Percentiles rank a stretch among this genome's conserved stretches.
phyloP scores from a whole-genome alignment of 2,329 filamentous ascomycete genomes.

The Penicillium sp. region DNA sequence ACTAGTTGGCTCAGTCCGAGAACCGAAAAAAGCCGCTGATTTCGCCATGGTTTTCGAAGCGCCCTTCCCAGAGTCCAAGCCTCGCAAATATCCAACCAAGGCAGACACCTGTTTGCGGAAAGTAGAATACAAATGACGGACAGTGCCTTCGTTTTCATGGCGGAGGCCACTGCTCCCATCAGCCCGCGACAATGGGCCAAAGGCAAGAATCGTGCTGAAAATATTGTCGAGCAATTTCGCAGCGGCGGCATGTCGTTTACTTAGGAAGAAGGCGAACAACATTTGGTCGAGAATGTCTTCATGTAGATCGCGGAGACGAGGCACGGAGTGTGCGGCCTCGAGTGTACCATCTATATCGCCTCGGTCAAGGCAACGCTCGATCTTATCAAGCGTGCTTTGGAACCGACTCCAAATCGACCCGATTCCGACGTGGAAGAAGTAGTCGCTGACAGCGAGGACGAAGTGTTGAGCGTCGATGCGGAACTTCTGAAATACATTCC shows the following conservation, averaged over 20 bases:
- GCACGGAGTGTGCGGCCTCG: slow-evolving; percentile 60
- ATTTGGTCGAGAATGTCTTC: slow-evolving; percentile 74
- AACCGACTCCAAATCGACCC: slow-evolving; percentile 72
- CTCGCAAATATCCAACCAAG: slow-evolving; percentile 70
- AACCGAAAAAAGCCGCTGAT: slow-evolving; percentile 27
- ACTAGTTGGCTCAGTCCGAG: slow-evolving; percentile 50
- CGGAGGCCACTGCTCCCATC: slow-evolving; percentile 43
- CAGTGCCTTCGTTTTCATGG: slow-evolving; percentile 39
- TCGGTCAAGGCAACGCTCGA: slow-evolving; percentile 59
- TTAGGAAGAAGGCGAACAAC: slow-evolving; percentile 69
- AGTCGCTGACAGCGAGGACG: slow-evolving; percentile 68
- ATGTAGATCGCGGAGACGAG: slow-evolving; percentile 67
- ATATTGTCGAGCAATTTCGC: slow-evolving; percentile 74
- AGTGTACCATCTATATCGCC: slow-evolving; percentile 49
- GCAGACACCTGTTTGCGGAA: slow-evolving; percentile 72
- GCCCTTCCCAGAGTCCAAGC: slow-evolving; percentile 65
- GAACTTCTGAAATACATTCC: slow-evolving; percentile 59
- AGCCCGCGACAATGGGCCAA: slow-evolving; percentile 51
- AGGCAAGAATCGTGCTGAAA: slow-evolving; percentile 69
- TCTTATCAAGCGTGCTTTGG: slow-evolving; percentile 61
- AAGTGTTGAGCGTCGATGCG: slow-evolving; percentile 79
- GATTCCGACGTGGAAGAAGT: slow-evolving; percentile 79
- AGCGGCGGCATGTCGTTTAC: slow-evolving; percentile 72
- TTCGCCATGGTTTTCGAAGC: slow-evolving; percentile 36
- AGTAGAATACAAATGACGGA: slow-evolving; percentile 58